These are phyloP conservation scores for Elsinoe ampelina DNA, from an alignment of 2,329 filamentous ascomycete genomes.

Conservation along the genomic window DNA sequence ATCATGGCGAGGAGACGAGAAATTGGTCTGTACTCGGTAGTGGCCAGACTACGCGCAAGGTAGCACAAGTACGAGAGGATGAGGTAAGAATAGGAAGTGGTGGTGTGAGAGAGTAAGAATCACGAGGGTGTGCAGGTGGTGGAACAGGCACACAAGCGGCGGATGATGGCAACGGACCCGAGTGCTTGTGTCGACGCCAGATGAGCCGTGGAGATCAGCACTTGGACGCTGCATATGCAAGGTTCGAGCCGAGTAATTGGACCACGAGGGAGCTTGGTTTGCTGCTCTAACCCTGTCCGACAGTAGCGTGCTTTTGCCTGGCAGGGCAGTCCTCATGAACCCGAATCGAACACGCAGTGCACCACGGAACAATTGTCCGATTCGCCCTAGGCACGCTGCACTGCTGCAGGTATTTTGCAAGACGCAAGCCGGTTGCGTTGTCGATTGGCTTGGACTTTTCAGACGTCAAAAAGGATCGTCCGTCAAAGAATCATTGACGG, in stretches of 20 bases:
- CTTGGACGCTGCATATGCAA: constrained; percentile 10
- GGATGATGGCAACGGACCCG: constrained; percentile 9
- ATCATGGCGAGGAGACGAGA: background rate
- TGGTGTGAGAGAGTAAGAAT: constrained; percentile 4
- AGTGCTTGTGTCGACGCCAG: constrained; percentile 6
- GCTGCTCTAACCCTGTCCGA: constrained; percentile 1
- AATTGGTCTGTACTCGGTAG: background rate
- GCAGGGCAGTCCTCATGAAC: background rate
- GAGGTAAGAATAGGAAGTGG: background rate
- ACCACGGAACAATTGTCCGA: constrained; percentile 2
- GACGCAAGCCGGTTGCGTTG: constrained; percentile 6
- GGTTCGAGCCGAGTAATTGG: constrained; percentile 13
- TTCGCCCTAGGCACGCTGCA: background rate
- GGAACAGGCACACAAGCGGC: background rate
- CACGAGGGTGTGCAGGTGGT: background rate
- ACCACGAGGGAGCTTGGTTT: constrained; percentile 9
- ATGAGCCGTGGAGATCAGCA: constrained; percentile 12
- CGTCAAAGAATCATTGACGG: constrained; percentile 5
- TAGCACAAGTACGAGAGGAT: background rate
- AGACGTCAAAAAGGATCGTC: background rate
- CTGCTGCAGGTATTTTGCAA: background rate
- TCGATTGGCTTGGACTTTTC: constrained; percentile 5
- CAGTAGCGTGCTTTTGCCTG: background rate
- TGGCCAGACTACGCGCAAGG: background rate
- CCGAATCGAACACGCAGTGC: background rate